A percentile compares a stretch with the other conserved stretches of the same genome.
These are phyloP conservation scores for Diutina pseudorugosa DNA, from an alignment of 1,139 yeast genomes.

Conservation along the genomic window DNA sequence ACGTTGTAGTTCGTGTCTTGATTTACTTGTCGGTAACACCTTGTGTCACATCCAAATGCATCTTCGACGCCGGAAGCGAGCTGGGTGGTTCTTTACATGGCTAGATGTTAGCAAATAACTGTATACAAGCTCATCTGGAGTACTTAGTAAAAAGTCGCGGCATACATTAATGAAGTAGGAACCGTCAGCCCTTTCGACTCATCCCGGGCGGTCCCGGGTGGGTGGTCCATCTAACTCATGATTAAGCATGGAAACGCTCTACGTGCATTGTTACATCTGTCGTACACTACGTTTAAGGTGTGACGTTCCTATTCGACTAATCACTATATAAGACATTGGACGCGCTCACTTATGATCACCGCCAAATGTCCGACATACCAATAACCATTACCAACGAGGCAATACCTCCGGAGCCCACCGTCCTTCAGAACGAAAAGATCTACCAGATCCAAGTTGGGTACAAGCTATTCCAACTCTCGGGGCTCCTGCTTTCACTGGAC, in stretches of 20 bases:
- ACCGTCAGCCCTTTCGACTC: neutral
- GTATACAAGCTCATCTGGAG: neutral
- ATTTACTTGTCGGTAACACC: neutral
- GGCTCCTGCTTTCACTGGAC: slow-evolving; percentile 78
- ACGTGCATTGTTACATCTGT: neutral
- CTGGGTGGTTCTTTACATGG: neutral
- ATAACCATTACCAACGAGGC: slow-evolving; percentile 11
- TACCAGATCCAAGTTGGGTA: slow-evolving; percentile 68
- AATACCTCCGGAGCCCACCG: slow-evolving; percentile 42
- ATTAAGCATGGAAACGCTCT: neutral
- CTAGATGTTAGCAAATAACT: neutral
- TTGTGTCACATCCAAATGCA: neutral
- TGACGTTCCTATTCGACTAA: neutral
- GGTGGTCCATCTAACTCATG: neutral
- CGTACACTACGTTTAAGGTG: neutral
- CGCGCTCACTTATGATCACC: neutral
- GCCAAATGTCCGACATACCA: neutral
- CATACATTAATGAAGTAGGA: neutral
- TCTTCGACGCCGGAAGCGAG: neutral
- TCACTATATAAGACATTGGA: neutral
- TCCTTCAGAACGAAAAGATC: slow-evolving; percentile 55
- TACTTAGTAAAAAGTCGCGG: neutral
- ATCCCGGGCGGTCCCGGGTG: neutral
- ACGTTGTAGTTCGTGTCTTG: neutral
- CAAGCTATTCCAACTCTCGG: slow-evolving; percentile 47